Evolutionary conservation across 1,139 yeast genomes (phyloP).

Genomic region (Kodamaea ohmeri): DNA sequence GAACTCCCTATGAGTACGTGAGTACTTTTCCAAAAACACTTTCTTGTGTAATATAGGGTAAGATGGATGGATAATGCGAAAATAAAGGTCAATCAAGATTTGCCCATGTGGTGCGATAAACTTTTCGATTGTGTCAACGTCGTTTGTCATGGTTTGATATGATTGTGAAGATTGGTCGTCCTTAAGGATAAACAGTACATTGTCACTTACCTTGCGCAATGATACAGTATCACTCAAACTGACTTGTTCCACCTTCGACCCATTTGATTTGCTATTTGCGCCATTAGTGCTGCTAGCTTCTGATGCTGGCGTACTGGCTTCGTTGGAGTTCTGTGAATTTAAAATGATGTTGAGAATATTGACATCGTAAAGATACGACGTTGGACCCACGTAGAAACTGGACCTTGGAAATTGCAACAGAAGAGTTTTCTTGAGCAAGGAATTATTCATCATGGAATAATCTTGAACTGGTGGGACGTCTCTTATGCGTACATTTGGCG

Average conservation of each 20-base stretch:
- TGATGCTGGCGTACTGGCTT: slow-evolving; percentile 5
- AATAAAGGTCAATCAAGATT: slow-evolving; percentile 64
- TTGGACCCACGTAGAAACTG: slow-evolving; percentile 72
- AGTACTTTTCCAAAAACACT: slow-evolving; percentile 72
- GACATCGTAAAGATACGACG: slow-evolving; percentile 62
- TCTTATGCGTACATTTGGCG: slow-evolving; percentile 55
- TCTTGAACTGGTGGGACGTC: slow-evolving; percentile 56
- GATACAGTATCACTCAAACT: slow-evolving; percentile 57
- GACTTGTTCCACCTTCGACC: slow-evolving; percentile 50
- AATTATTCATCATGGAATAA: slow-evolving; percentile 51
- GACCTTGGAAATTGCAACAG: slow-evolving; percentile 70
- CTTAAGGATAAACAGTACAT: slow-evolving; percentile 62
- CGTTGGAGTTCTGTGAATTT: slow-evolving; percentile 32
- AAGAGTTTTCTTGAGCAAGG: slow-evolving; percentile 41
- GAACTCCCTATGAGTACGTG: slow-evolving; percentile 73
- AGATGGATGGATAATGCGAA: slow-evolving; percentile 73
- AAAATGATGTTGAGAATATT: slow-evolving; percentile 53
- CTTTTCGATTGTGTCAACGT: slow-evolving; percentile 68
- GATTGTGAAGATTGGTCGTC: slow-evolving; percentile 71
- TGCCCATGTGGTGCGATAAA: slow-evolving; percentile 78
- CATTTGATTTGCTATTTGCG: slow-evolving; percentile 22
- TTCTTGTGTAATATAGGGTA: slow-evolving; percentile 76
- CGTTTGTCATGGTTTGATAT: slow-evolving; percentile 61
- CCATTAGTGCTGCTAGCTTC: slow-evolving; percentile 8
- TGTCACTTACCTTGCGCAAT: slow-evolving; percentile 63